Evolutionary conservation across 805 yeast species (phyloP), one percentile per base, ranked within the genome.

Genomic region (Saccharomyces mikatae): DNA sequence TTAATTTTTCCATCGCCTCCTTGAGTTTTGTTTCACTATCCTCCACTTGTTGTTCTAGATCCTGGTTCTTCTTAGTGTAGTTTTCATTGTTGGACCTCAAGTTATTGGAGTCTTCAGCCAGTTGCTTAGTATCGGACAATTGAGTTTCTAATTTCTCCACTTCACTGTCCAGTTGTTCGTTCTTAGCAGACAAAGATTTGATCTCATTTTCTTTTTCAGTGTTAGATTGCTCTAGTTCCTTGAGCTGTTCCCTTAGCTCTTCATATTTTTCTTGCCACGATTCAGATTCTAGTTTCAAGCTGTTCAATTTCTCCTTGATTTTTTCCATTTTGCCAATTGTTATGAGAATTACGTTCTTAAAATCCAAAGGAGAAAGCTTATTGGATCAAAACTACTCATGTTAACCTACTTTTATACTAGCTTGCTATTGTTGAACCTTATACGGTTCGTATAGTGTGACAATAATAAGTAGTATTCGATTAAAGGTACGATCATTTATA

Each of bases 201-300:
- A 94, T 89, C 73, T 89, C 94, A 78, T 94, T 92, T 73, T 94
- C 99, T 77, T 91, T 91, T 63, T 89, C 92, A 62, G 88, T 78
- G 70, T 81, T 80, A 69, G 89, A 96, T 76, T 92, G 97, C 74
- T 92, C 98, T 73, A 92, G 80, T 69, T 80, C 86, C 80, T 91
- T 94, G 76, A 87, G 83, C 72, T 84, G 84, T 60, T 79, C 83
- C 58, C 83, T 75, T 66, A 87, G 81, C 66, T 88, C 96, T 69
- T 94, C 99, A 58, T 94, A 85, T 79, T 90, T 89, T 73, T 89
- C 97, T 78, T 92, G 97, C 89, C 99, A 95, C 66, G 86, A 79
- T 78, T 94, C 99, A 62, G 96, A 92, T 71, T 94, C 98, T 67
- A 88, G 79, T 76, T 92, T 91, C 74, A 94, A 83, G 75, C 84